A percentile compares a stretch with the other conserved stretches of the same genome.
Evolutionary conservation across 345 rosid species (phyloP).

Genomic region (Zanthoxylum bungeanum): DNA sequence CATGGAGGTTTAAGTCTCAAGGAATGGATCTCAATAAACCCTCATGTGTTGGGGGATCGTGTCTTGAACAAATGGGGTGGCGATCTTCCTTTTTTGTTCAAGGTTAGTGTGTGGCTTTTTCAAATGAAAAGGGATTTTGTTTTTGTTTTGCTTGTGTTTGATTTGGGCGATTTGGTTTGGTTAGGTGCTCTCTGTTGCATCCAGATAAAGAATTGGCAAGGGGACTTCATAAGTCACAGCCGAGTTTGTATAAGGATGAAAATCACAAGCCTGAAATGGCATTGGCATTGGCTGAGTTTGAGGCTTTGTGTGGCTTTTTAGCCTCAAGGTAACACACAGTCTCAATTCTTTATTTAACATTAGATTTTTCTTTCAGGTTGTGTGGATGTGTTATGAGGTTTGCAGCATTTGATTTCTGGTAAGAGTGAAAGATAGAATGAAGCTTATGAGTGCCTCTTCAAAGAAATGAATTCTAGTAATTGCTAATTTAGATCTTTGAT

Average conservation of each 20-base stretch:
- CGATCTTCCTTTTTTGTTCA: constrained; percentile 48
- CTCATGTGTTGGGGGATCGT: constrained; percentile 35
- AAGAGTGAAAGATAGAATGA: not conserved
- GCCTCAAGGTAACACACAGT: constrained; percentile 20
- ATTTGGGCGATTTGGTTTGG: not conserved
- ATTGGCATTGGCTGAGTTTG: constrained; percentile 34
- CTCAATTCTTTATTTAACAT: not conserved
- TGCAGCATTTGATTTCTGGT: not conserved
- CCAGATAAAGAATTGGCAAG: constrained; percentile 40
- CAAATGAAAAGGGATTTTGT: not conserved
- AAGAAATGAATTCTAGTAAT: not conserved
- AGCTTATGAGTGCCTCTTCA: not conserved
- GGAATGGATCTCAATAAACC: constrained; percentile 32
- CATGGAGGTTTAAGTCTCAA: constrained; percentile 24
- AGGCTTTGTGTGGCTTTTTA: constrained; percentile 44
- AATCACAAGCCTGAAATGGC: constrained; percentile 49
- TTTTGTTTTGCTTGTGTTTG: not conserved
- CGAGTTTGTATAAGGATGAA: constrained; percentile 32
- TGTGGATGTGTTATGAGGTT: not conserved
- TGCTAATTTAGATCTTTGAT: not conserved
- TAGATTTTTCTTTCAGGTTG: not conserved
- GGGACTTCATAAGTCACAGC: constrained; percentile 30
- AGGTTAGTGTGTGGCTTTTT: constrained; percentile 21
- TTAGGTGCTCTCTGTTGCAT: constrained; percentile 39
- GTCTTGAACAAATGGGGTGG: constrained; percentile 41